These are phyloP conservation scores for Nitzschia putrida DNA, from an alignment of 108 stramenopile species.

Conservation along the genomic window DNA sequence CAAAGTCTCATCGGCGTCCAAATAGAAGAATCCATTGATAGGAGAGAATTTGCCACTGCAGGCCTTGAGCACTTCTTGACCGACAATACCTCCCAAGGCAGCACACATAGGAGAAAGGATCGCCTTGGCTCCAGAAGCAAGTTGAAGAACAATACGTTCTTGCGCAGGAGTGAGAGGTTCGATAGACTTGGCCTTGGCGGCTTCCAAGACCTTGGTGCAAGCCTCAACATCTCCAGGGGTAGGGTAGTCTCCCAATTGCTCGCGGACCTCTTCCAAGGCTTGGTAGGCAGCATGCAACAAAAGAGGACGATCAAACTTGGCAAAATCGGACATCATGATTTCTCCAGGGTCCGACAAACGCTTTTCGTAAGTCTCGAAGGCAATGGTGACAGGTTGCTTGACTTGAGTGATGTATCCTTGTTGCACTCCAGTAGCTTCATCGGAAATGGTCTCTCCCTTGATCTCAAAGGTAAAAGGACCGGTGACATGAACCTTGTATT, in stretches of 20 bases:
- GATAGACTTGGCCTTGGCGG: constrained; percentile 57
- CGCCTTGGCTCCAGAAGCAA: constrained; percentile 84
- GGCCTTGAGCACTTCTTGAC: constrained; percentile 99
- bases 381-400: constrained; percentile 86
- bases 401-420: constrained; percentile 95
- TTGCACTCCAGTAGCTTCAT: constrained; percentile 15
- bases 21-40: constrained; percentile 95
- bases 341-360: constrained; percentile 82
- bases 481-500: constrained; percentile 80
- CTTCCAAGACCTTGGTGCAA: constrained; percentile 68
- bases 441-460: constrained; percentile 31
- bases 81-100: constrained; percentile 95
- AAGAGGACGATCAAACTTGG: constrained; percentile 93
- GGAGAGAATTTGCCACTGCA: constrained; percentile 98
- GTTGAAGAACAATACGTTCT: constrained; percentile 66
- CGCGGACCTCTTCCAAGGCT: constrained; percentile 69
- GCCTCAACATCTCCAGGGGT: constrained; percentile 76
- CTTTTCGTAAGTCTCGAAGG: constrained; percentile 82
- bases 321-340: constrained; percentile 95
- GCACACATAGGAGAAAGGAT: constrained; percentile 95
- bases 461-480: constrained; percentile 94
- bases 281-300: constrained; percentile 87
- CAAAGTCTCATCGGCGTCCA: constrained; percentile 93
- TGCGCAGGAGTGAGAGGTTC: constrained; percentile 43
- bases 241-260: constrained; percentile 68